A percentile compares a stretch with the other conserved stretches of the same genome.
phyloP scores from a whole-genome alignment of 148 eudicot species.

The Rhododendron henanense region DNA sequence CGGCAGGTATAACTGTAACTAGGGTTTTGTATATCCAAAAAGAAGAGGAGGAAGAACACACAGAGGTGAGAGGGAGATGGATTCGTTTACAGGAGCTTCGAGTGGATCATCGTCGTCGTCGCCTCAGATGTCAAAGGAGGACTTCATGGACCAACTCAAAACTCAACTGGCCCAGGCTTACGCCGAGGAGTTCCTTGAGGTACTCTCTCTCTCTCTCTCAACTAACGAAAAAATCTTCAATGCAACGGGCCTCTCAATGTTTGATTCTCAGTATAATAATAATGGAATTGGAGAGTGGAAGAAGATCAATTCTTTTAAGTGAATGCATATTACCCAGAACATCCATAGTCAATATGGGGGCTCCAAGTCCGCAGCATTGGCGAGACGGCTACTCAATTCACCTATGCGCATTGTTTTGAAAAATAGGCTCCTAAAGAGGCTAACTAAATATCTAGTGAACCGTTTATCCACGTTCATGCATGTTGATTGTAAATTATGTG shows the following conservation, averaged over 20 bases:
- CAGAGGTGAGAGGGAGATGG: constrained; percentile 21
- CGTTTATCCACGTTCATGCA: background rate
- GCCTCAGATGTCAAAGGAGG: constrained; percentile 29
- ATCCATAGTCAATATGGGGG: background rate
- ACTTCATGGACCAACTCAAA: constrained; percentile 56
- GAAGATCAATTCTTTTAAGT: background rate
- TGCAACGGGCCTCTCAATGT: too few relatives aligned
- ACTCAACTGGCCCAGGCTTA: constrained; percentile 74
- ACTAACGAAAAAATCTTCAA: too few relatives aligned
- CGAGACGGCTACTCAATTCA: background rate
- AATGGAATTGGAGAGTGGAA: background rate
- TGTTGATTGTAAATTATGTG: background rate
- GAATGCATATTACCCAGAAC: background rate
- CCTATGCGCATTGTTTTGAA: background rate
- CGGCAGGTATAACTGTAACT: background rate
- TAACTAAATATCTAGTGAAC: background rate
- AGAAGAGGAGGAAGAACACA: background rate
- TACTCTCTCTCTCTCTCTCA: background rate
- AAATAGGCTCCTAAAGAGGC: too few relatives aligned
- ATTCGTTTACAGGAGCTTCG: constrained; percentile 41
- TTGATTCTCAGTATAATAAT: background rate
- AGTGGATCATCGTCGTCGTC: constrained; percentile 22
- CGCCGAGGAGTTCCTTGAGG: constrained; percentile 77
- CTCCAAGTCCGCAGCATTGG: background rate
- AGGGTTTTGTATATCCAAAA: background rate